Percentiles rank a stretch among this genome's conserved stretches.
These are phyloP conservation scores for Drechslerella coelobrocha DNA, from an alignment of 2,329 filamentous ascomycete species.

Conservation along the genomic window DNA sequence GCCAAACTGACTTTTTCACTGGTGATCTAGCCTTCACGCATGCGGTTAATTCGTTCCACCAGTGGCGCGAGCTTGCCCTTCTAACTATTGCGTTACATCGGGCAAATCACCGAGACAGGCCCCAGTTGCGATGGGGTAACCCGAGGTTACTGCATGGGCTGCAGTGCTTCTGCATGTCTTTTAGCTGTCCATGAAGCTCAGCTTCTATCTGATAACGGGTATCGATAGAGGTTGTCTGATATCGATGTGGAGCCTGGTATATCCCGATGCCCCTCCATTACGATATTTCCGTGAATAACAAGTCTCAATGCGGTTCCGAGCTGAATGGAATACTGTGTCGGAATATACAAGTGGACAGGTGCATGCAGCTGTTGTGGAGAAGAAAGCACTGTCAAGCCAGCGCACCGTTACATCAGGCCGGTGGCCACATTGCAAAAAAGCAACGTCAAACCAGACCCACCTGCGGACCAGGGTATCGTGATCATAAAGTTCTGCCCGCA, in stretches of 20 bases:
- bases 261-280: background rate
- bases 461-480: conserved; percentile 27
- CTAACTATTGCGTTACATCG: conserved; percentile 44
- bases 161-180: conserved; percentile 27
- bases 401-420: conserved; percentile 49
- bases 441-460: conserved; percentile 38
- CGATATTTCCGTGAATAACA: background rate
- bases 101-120: conserved; percentile 12
- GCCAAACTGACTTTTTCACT: background rate
- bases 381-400: conserved; percentile 9
- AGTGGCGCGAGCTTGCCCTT: conserved; percentile 26
- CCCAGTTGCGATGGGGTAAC: conserved; percentile 7
- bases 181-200: background rate
- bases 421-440: conserved; percentile 44
- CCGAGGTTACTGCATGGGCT: background rate
- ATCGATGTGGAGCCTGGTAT: background rate
- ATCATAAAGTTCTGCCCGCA: conserved; percentile 8
- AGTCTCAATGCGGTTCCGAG: background rate
- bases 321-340: background rate
- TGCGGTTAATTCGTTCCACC: conserved; percentile 17
- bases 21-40: conserved; percentile 22
- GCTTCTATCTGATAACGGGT: background rate
- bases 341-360: background rate
- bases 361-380: conserved; percentile 1
- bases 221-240: background rate